Conservation (phyloP, 495 filamentous ascomycete species). For the Neurospora africana region DNA sequence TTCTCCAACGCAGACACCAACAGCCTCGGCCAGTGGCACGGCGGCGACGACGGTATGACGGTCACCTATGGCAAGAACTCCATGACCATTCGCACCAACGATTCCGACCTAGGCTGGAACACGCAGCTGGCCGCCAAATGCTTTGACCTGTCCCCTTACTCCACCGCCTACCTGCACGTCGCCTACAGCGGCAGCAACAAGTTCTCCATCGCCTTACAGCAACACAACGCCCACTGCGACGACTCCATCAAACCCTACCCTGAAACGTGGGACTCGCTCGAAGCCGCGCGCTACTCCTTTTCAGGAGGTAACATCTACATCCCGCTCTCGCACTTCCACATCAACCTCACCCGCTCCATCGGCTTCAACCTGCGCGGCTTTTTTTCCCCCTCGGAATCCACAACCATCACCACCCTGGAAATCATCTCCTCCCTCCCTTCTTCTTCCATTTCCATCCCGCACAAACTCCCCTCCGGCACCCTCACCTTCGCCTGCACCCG, state of each 20-base stretch:
- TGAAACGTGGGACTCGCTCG: constrained; percentile 63
- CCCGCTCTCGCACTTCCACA: constrained; percentile 61
- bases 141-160: constrained; percentile 48
- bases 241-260: constrained; percentile 52
- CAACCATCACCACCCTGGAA: constrained; percentile 50
- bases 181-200: constrained; percentile 54
- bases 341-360: constrained; percentile 48
- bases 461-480: constrained; percentile 51
- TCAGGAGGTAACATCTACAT: constrained; percentile 48
- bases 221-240: constrained; percentile 58
- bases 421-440: constrained; percentile 47
- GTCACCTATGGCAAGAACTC: constrained; percentile 37
- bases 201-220: constrained; percentile 61
- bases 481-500: constrained; percentile 57
- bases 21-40: constrained; percentile 61
- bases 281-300: constrained; percentile 53
- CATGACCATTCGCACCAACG: constrained; percentile 51
- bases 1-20: constrained; percentile 49
- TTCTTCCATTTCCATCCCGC: constrained; percentile 39
- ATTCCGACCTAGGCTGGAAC: constrained; percentile 60
- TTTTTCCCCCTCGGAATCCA: constrained; percentile 40
- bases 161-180: constrained; percentile 57
- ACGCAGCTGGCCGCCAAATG: constrained; percentile 53
- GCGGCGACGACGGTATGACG: constrained; percentile 44
- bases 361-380: constrained; percentile 63